phyloP scores from a whole-genome alignment of 768 basidiomycete genomes.

The Auriscalpium orientale region DNA sequence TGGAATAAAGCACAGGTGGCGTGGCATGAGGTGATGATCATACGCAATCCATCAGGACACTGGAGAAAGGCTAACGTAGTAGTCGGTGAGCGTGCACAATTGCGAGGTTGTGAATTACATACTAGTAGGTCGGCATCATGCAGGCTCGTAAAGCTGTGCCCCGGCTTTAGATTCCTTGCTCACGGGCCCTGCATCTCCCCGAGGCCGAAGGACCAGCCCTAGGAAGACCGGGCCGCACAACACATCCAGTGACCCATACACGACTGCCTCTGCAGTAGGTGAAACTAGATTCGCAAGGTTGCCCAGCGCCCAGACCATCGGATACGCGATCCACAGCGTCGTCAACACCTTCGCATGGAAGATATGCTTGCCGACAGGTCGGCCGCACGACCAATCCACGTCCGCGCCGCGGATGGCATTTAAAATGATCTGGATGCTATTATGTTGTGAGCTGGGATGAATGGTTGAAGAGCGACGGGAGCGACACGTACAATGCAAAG shows the following conservation, averaged over 20 bases:
- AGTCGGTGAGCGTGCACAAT: too few species aligned
- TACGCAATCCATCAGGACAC: too few species aligned
- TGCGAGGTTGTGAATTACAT: too few species aligned
- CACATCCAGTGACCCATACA: not conserved
- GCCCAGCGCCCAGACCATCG: not conserved
- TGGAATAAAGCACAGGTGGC: too few species aligned
- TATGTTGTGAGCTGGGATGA: not conserved
- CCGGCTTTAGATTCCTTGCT: too few species aligned
- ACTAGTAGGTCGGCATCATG: too few species aligned
- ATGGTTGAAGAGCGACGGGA: not conserved
- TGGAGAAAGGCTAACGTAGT: too few species aligned
- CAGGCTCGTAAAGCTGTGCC: too few species aligned
- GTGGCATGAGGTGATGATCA: too few species aligned
- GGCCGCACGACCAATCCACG: not conserved
- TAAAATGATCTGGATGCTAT: not conserved
- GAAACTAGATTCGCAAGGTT: not conserved
- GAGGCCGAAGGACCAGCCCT: not conserved
- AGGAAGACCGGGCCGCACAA: not conserved
- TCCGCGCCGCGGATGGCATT: not conserved
- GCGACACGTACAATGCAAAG: constrained; percentile 16
- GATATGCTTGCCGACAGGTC: not conserved
- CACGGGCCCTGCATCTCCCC: too few species aligned
- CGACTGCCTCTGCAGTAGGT: not conserved
- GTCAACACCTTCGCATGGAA: not conserved
- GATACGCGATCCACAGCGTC: not conserved